These are phyloP conservation scores for Eucalyptus albens DNA, from an alignment of 345 rosid genomes.

Conservation along the genomic window DNA sequence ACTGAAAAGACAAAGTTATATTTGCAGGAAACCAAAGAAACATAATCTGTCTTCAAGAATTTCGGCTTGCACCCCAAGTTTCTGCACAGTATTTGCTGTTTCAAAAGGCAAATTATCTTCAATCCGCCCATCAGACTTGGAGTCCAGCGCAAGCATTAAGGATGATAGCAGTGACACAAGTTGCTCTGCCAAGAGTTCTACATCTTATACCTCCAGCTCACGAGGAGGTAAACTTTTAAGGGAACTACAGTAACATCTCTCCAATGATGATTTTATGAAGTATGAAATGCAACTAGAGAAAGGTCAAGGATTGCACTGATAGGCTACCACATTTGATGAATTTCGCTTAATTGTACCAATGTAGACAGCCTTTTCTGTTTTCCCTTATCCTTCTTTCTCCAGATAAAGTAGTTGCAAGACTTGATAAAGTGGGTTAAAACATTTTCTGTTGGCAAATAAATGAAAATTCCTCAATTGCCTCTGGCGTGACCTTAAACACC, in stretches of 20 bases:
- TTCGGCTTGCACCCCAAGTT: slow-evolving; percentile 40
- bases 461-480: neutral
- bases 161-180: slow-evolving; percentile 36
- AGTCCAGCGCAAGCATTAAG: slow-evolving; percentile 26
- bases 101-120: slow-evolving; percentile 69
- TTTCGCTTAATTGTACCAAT: neutral
- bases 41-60: slow-evolving; percentile 49
- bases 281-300: neutral
- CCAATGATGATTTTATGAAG: neutral
- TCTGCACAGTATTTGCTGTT: slow-evolving; percentile 70
- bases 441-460: neutral
- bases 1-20: neutral
- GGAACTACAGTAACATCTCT: neutral
- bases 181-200: slow-evolving; percentile 23
- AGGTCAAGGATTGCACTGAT: neutral
- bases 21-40: slow-evolving; percentile 43
- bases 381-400: neutral
- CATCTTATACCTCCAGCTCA: slow-evolving; percentile 17
- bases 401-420: neutral
- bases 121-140: slow-evolving; percentile 63
- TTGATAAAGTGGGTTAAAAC: neutral
- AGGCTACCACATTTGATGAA: neutral
- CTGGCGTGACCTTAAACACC: neutral
- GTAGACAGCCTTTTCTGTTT: neutral
- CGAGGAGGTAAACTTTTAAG: slow-evolving; percentile 27